Conservation (phyloP, 2,329 filamentous ascomycete genomes). For the Hirsutella rhossiliensis region DNA sequence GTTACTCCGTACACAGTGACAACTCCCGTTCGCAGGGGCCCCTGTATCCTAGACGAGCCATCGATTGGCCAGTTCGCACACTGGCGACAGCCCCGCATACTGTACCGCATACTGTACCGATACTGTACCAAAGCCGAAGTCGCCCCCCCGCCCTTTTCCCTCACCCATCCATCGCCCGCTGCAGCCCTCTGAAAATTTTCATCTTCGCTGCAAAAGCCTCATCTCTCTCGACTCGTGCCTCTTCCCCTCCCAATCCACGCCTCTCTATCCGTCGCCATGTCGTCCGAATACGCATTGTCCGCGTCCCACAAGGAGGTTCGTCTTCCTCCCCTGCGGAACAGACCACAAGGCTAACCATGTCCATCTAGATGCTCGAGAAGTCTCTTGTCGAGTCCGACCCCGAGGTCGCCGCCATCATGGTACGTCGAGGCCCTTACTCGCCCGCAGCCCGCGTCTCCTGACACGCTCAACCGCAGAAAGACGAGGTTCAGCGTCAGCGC, state of each 20-base stretch:
- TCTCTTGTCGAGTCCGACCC: conserved; percentile 83
- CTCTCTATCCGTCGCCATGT: conserved; percentile 19
- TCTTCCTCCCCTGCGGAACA: conserved; percentile 3
- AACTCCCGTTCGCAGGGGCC: too few species aligned
- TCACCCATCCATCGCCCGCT: too few species aligned
- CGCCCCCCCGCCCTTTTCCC: too few species aligned
- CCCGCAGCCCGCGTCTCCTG: conserved; percentile 9
- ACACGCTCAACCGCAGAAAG: conserved; percentile 44
- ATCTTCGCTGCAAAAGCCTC: neutral
- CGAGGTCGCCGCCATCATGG: conserved; percentile 95
- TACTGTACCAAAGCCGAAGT: too few species aligned
- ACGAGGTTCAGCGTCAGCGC: conserved; percentile 91
- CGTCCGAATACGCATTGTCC: conserved; percentile 39
- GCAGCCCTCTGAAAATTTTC: conserved; percentile 3
- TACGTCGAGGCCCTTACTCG: conserved; percentile 29
- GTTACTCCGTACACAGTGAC: too few species aligned
- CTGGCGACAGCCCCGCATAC: too few species aligned
- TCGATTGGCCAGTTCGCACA: too few species aligned
- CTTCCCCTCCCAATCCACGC: neutral
- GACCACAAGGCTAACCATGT: neutral
- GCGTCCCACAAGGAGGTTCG: conserved; percentile 42
- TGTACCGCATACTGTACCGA: too few species aligned
- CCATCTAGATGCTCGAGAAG: conserved; percentile 85
- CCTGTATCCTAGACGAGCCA: too few species aligned
- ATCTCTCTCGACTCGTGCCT: neutral